Evolutionary conservation across 2,329 filamentous ascomycete species (phyloP).

Genomic region (Clarireedia paspali): DNA sequence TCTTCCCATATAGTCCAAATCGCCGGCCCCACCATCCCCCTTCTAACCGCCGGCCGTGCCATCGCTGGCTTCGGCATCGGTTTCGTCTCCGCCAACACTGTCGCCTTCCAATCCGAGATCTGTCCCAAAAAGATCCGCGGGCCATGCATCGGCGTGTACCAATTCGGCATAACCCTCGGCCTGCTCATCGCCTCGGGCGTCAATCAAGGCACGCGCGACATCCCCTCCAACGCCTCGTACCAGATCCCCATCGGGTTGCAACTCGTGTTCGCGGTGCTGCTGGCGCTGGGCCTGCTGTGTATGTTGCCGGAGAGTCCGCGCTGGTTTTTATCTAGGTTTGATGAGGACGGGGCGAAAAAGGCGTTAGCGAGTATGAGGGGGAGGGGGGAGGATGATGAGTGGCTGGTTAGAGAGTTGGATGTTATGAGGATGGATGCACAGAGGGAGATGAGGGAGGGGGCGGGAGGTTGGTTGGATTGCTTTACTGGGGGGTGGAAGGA

Average conservation of each 20-base stretch:
- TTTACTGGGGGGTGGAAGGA: slow-evolving; percentile 53
- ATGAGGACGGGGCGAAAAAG: too few species aligned
- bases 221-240: slow-evolving; percentile 57
- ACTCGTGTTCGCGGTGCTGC: slow-evolving; percentile 39
- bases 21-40: slow-evolving; percentile 42
- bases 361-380: too few species aligned
- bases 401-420: slow-evolving; percentile 48
- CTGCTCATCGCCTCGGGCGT: slow-evolving; percentile 67
- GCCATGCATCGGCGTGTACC: slow-evolving; percentile 68
- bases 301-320: too few species aligned
- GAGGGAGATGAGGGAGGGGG: slow-evolving; percentile 66
- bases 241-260: slow-evolving; percentile 76
- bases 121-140: slow-evolving; percentile 65
- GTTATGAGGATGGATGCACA: slow-evolving; percentile 33
- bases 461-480: slow-evolving; percentile 61
- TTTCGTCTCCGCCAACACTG: slow-evolving; percentile 72
- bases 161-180: slow-evolving; percentile 76
- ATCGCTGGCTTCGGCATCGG: slow-evolving; percentile 71
- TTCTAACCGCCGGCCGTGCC: slow-evolving; percentile 57
- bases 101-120: slow-evolving; percentile 66
- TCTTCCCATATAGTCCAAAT: slow-evolving; percentile 28
- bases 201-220: slow-evolving; percentile 60
- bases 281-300: too few species aligned
- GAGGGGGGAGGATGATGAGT: too few species aligned
- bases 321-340: too few species aligned